Evolutionary conservation across 805 yeast genomes (phyloP).

Genomic region (Candida sanyiensis): DNA sequence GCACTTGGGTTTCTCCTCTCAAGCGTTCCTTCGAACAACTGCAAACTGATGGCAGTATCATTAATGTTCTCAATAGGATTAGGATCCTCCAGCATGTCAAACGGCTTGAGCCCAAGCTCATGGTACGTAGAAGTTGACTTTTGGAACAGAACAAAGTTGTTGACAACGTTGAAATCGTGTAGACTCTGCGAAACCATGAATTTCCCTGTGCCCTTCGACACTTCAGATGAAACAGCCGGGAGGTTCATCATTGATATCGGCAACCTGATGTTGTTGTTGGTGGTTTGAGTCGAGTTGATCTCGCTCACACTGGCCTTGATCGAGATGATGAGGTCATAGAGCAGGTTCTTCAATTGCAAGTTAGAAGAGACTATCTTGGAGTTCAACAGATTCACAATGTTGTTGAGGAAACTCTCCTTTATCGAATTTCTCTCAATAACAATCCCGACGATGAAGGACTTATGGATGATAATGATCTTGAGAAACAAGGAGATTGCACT

Average conservation of each 20-base stretch:
- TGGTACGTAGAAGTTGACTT: conserved; percentile 26
- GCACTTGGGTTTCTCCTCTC: conserved; percentile 40
- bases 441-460: conserved; percentile 41
- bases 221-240: conserved; percentile 20
- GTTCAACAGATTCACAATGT: conserved; percentile 41
- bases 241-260: conserved; percentile 24
- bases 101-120: conserved; percentile 40
- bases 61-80: conserved; percentile 41
- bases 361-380: conserved; percentile 38
- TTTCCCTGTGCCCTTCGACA: neutral
- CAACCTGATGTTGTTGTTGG: conserved; percentile 17
- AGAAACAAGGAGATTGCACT: conserved; percentile 42
- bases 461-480: conserved; percentile 54
- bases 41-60: conserved; percentile 49
- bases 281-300: conserved; percentile 25
- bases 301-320: conserved; percentile 36
- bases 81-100: conserved; percentile 56
- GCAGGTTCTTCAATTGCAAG: conserved; percentile 47
- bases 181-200: conserved; percentile 13
- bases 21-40: conserved; percentile 46
- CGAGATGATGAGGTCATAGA: conserved; percentile 54
- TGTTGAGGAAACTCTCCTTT: conserved; percentile 42
- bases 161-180: conserved; percentile 17
- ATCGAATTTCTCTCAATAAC: conserved; percentile 37
- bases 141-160: conserved; percentile 26